Evolutionary conservation across 2,329 filamentous ascomycete genomes (phyloP).

Genomic region (Xenoacremonium recifei): DNA sequence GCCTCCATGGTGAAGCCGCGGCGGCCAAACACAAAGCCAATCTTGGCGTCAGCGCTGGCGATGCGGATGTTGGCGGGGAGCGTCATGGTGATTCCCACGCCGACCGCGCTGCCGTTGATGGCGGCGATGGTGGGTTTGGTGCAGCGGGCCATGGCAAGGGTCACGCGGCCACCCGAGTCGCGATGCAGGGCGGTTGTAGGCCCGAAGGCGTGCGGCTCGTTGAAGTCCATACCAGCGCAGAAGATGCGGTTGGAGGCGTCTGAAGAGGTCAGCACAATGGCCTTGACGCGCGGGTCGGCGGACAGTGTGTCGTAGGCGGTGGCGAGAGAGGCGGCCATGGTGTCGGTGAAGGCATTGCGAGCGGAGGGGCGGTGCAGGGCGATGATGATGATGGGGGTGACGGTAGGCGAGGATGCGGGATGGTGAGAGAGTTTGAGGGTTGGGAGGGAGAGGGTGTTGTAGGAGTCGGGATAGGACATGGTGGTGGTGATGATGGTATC

Average conservation of each 20-base stretch:
- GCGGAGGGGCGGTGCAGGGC: constrained; percentile 63
- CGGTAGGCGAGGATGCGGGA: constrained; percentile 47
- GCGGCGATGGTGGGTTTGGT: constrained; percentile 58
- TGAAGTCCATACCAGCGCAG: constrained; percentile 59
- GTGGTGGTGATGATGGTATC: constrained; percentile 4
- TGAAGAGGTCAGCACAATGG: constrained; percentile 53
- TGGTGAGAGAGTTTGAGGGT: constrained; percentile 49
- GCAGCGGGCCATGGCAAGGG: constrained; percentile 56
- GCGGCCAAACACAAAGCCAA: constrained; percentile 73
- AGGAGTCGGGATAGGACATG: constrained; percentile 33
- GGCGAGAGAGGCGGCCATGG: constrained; percentile 62
- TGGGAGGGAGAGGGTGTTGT: constrained; percentile 40
- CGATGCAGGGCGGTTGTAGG: constrained; percentile 35
- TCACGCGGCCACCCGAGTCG: constrained; percentile 52
- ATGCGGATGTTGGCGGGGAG: constrained; percentile 54
- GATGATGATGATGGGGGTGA: constrained; percentile 62
- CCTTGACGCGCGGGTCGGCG: constrained; percentile 51
- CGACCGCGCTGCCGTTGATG: constrained; percentile 58
- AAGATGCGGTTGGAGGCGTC: constrained; percentile 50
- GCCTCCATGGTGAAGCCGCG: constrained; percentile 73
- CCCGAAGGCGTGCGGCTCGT: constrained; percentile 28
- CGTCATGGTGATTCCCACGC: constrained; percentile 62
- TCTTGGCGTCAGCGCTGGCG: constrained; percentile 57
- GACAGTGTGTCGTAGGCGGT: constrained; percentile 51
- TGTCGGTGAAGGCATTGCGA: constrained; percentile 67